Percentiles rank a stretch among this genome's conserved stretches.
Evolutionary conservation across 805 yeast species (phyloP).

Genomic region (Priceomyces fermenticarens): DNA sequence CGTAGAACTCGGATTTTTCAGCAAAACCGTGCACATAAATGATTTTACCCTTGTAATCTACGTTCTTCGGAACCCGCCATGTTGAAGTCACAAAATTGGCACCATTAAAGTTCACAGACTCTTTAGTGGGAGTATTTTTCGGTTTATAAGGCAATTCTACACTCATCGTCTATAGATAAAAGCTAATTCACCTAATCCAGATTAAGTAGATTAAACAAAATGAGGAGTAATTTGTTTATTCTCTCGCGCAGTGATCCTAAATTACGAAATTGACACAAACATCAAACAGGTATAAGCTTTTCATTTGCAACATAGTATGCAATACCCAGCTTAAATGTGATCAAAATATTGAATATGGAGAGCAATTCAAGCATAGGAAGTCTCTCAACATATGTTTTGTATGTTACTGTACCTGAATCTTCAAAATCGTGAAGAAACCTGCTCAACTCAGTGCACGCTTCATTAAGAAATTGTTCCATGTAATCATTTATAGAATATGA

Average conservation of each 20-base stretch:
- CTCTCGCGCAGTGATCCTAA: background rate
- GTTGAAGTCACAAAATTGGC: constrained; percentile 40
- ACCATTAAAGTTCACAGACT: constrained; percentile 31
- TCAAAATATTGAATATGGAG: constrained; percentile 3
- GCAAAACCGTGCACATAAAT: constrained; percentile 71
- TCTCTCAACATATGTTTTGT: background rate
- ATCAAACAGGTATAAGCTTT: background rate
- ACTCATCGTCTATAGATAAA: no score
- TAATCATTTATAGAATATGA: background rate
- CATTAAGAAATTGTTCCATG: constrained; percentile 2
- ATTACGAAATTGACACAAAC: background rate
- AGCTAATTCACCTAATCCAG: no score
- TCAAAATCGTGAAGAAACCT: background rate
- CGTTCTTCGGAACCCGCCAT: constrained; percentile 37
- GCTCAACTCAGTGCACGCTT: background rate
- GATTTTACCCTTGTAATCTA: constrained; percentile 48
- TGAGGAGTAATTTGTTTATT: background rate
- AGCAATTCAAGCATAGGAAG: background rate
- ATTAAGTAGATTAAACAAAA: background rate
- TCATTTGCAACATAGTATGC: constrained; percentile 1
- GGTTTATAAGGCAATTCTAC: constrained; percentile 34
- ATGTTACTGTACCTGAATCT: background rate
- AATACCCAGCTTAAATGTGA: background rate
- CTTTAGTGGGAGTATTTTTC: constrained; percentile 25
- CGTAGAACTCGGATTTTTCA: constrained; percentile 52